These are phyloP conservation scores for Candida sp. DNA, from an alignment of 1,139 yeast species.

Conservation along the genomic window DNA sequence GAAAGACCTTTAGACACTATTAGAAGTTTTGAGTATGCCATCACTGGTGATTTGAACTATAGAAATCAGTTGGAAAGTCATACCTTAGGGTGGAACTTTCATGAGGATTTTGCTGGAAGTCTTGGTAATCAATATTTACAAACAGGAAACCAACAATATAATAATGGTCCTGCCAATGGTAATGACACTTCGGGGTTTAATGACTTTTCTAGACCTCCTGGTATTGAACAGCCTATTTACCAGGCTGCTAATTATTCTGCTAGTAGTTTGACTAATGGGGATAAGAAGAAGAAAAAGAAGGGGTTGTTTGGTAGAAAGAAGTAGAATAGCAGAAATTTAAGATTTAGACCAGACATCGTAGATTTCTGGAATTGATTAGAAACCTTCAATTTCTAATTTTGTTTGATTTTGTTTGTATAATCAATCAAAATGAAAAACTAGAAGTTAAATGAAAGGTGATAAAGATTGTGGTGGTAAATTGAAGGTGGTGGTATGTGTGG, in stretches of 20 bases:
- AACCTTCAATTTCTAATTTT: no score
- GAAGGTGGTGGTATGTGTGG: no score
- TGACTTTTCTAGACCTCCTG: conserved; percentile 27
- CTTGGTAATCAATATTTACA: conserved; percentile 22
- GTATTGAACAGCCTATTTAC: conserved; percentile 63
- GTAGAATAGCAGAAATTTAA: no score
- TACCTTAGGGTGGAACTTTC: conserved; percentile 73
- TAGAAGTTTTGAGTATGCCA: conserved; percentile 86
- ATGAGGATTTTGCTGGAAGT: conserved; percentile 34
- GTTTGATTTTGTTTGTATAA: no score
- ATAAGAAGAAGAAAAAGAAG: conserved; percentile 33
- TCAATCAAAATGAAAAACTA: no score
- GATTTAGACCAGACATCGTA: no score
- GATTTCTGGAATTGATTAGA: no score
- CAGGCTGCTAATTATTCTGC: conserved; percentile 52
- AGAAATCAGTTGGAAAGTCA: conserved; percentile 78
- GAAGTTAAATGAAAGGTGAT: no score
- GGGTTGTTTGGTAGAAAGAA: conserved; percentile 74
- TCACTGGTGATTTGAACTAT: conserved; percentile 79
- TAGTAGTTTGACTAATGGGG: conserved; percentile 32
- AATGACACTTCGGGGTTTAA: conserved; percentile 13
- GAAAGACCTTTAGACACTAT: conserved; percentile 97
- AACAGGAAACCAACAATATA: not conserved
- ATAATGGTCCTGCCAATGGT: conserved; percentile 20
- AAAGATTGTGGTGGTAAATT: no score